Conservation (phyloP, 1,284 basidiomycete species). For the Agaricales sp. region DNA sequence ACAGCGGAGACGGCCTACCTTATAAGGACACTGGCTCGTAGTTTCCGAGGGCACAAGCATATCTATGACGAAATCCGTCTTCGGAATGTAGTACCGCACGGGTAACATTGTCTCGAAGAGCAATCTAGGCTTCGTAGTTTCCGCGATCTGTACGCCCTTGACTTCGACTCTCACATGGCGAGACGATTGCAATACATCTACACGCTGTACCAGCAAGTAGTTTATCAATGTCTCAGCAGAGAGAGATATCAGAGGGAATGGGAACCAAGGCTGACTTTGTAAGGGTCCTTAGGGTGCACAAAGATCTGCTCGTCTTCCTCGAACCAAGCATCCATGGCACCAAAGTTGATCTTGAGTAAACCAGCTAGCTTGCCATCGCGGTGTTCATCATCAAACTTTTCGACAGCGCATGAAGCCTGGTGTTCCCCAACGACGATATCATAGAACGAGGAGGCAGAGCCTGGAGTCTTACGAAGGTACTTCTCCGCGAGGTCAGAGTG, state of each 20-base stretch:
- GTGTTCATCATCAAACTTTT: constrained; percentile 25
- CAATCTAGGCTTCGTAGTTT: constrained; percentile 41
- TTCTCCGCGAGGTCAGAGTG: constrained; percentile 29
- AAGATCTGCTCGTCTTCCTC: constrained; percentile 57
- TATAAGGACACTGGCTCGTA: constrained; percentile 50
- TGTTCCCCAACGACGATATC: constrained; percentile 35
- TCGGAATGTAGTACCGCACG: constrained; percentile 51
- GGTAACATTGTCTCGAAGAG: constrained; percentile 49
- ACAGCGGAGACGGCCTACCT: constrained; percentile 27
- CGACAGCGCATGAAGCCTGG: constrained; percentile 30
- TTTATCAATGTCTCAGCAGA: constrained; percentile 1
- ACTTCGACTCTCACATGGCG: constrained; percentile 50
- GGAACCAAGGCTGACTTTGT: constrained; percentile 37
- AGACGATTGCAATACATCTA: constrained; percentile 51
- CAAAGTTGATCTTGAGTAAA: constrained; percentile 38
- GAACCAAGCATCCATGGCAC: constrained; percentile 50
- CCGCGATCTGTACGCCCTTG: constrained; percentile 50
- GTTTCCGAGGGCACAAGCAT: constrained; percentile 36
- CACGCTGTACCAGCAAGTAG: constrained; percentile 26
- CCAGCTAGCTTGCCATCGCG: constrained; percentile 25
- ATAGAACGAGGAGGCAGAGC: constrained; percentile 24
- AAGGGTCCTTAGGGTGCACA: constrained; percentile 56
- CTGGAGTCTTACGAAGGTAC: constrained; percentile 26
- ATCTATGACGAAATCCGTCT: constrained; percentile 41
- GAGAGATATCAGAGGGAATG: constrained; percentile 1